phyloP scores from a whole-genome alignment of 768 basidiomycete species.

The Amanita rubescens region DNA sequence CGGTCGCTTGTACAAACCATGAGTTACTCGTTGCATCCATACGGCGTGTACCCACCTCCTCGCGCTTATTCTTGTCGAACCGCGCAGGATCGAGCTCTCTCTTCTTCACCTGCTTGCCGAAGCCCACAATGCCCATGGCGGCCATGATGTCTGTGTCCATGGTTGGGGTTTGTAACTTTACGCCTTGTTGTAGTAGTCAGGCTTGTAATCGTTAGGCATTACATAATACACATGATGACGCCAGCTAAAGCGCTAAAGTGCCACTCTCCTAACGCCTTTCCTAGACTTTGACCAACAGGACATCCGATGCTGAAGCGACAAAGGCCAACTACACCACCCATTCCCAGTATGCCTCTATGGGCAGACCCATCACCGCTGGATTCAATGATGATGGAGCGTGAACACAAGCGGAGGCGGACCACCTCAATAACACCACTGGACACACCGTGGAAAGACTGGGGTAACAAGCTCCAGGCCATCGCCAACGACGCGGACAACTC shows the following conservation, averaged over 20 bases:
- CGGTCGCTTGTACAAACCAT: background rate
- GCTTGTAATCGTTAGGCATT: background rate
- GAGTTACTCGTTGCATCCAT: background rate
- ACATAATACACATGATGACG: conserved; percentile 4
- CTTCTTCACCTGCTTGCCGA: conserved; percentile 68
- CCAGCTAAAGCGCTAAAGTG: conserved; percentile 25
- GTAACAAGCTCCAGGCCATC: background rate
- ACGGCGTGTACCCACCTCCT: conserved; percentile 24
- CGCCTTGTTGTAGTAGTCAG: no score
- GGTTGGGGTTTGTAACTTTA: background rate
- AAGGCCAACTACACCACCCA: conserved; percentile 37
- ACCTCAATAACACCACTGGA: conserved; percentile 32
- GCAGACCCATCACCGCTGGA: conserved; percentile 2
- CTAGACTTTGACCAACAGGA: background rate
- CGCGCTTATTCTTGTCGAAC: conserved; percentile 70
- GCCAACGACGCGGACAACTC: background rate
- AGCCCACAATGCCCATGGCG: conserved; percentile 79
- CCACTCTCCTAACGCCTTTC: conserved; percentile 14
- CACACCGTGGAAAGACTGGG: conserved; percentile 44
- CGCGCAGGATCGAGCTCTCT: conserved; percentile 65
- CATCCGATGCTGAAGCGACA: conserved; percentile 47
- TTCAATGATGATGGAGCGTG: conserved; percentile 21
- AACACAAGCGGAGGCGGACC: conserved; percentile 42
- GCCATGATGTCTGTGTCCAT: conserved; percentile 61
- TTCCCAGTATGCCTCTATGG: conserved; percentile 13